Evolutionary conservation across 257 asterid genomes (phyloP), one percentile per base, ranked within the genome.

Genomic region (Parsonsia alboflavescens): DNA sequence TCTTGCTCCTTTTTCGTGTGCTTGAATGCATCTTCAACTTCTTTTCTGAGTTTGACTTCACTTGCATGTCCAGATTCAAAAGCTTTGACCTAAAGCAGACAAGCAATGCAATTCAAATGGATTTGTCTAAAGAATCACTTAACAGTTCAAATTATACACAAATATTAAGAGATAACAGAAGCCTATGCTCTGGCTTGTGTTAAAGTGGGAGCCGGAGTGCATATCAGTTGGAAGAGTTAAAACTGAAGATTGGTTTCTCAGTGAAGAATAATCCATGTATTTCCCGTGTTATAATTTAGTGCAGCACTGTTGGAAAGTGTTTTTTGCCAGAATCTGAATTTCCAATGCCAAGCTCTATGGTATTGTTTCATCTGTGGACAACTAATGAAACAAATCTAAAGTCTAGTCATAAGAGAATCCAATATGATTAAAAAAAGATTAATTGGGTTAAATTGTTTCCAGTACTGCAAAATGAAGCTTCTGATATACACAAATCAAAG

Each of bases 31-130:
- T 79, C 82, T 82, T 91, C 96, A 73, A 88, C 86, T 74, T 87
- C 96, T 57, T 76, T 75, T 72, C 86, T 80, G 48, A 81, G 88
- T 78, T 83, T 73, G 61, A 85, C 80, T 86, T 88, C 92, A 70
- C 63, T 85, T 24, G 80, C 88, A 77, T 77, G 85, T 73, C 88
- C 90, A 82, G 75, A 75, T 87, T 88, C 89, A 79, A 86, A 79
- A 71, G 84, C 84, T 82, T 83, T 86, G 66, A 82, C 88, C 97
- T 90, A 76, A 74, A 63, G 68, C 22, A 46, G 50, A 65, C 19
- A 30, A 62, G 54, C 65, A 63, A 61, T 22, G 68, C 28, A 73
- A 52, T n/a, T 42, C 49, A 10, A 48, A 48, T 13, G 67, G 45
- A 30, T 44, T 41, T 3, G 21, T n/a, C 36, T 17, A 63, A 58